Percentiles rank a stretch among this genome's conserved stretches.
Conservation (phyloP, 2,329 filamentous ascomycete species). For the Helminthosporium solani region DNA sequence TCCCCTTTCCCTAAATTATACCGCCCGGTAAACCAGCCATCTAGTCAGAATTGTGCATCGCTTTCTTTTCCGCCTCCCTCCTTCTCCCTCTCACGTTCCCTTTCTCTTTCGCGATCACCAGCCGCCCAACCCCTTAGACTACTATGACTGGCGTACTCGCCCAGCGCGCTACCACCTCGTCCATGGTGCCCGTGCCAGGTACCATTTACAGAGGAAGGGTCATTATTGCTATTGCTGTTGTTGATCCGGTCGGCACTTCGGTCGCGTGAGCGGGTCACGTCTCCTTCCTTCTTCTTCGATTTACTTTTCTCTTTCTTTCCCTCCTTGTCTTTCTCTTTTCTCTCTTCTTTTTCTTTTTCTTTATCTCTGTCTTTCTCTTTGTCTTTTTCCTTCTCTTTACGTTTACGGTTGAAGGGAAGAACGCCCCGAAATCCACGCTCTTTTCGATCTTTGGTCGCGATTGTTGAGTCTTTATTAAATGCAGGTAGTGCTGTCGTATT, state of each 20-base stretch:
- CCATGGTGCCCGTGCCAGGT: background rate
- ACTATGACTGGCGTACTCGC: conserved; percentile 16
- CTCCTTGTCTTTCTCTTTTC: conserved; percentile 22
- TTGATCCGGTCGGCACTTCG: conserved; percentile 19
- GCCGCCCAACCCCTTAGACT: conserved; percentile 12
- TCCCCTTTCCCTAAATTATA: conserved; percentile 8
- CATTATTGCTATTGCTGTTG: conserved; percentile 8
- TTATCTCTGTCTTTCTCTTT: conserved; percentile 24
- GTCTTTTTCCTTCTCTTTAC: conserved; percentile 32
- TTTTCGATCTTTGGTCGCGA: conserved; percentile 38
- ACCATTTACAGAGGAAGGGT: background rate
- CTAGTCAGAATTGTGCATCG: conserved; percentile 39
- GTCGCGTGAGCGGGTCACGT: conserved; percentile 5
- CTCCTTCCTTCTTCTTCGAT: conserved; percentile 12
- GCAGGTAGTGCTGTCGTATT: conserved; percentile 41
- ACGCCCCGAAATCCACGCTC: conserved; percentile 44
- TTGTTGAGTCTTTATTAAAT: conserved; percentile 29
- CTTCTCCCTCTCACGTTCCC: too few species aligned
- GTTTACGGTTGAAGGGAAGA: conserved; percentile 39
- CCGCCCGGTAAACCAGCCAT: conserved; percentile 38
- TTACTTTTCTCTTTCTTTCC: conserved; percentile 23
- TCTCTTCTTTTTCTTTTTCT: conserved; percentile 23
- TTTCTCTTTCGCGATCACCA: background rate
- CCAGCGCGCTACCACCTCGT: conserved; percentile 21
- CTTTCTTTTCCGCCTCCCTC: background rate